phyloP scores from a whole-genome alignment of 108 stramenopile genomes.

The Pseudonitzschia pungens region DNA sequence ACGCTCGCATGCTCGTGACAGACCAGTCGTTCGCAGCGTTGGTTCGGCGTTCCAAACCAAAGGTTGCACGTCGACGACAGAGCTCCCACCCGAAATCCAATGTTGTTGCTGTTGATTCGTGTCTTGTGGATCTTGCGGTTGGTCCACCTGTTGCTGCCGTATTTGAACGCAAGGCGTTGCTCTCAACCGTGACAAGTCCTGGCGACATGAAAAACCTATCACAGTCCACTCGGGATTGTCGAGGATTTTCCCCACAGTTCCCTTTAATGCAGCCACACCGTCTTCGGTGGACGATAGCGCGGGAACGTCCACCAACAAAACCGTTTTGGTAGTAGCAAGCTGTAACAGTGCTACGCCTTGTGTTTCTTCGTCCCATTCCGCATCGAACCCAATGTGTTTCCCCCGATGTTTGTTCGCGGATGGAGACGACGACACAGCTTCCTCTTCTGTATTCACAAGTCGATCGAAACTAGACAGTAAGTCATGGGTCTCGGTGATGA shows the following conservation, averaged over 20 bases:
- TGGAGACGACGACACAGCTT: background rate
- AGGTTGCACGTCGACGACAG: conserved; percentile 44
- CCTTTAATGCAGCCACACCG: conserved; percentile 52
- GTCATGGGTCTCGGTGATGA: conserved; percentile 43
- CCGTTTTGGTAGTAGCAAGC: conserved; percentile 39
- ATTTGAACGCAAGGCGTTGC: conserved; percentile 31
- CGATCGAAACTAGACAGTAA: conserved; percentile 28
- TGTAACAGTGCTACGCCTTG: conserved; percentile 61
- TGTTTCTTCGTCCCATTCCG: conserved; percentile 65
- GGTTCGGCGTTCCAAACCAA: conserved; percentile 47
- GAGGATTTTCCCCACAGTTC: conserved; percentile 58
- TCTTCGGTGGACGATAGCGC: conserved; percentile 51
- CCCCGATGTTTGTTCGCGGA: background rate
- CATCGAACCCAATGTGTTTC: conserved; percentile 63
- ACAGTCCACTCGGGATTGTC: conserved; percentile 37
- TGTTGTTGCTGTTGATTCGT: conserved; percentile 22
- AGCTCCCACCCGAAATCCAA: conserved; percentile 34
- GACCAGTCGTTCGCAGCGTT: conserved; percentile 38
- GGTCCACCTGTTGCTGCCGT: conserved; percentile 23
- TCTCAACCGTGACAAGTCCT: conserved; percentile 64
- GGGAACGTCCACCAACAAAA: conserved; percentile 70
- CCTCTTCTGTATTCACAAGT: conserved; percentile 2
- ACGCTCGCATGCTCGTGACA: conserved; percentile 54
- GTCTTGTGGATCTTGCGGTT: background rate
- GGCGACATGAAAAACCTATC: conserved; percentile 68